A percentile compares a stretch with the other conserved stretches of the same genome.
phyloP scores from a whole-genome alignment of 1,284 basidiomycete genomes.

The Dichomitus squalens region DNA sequence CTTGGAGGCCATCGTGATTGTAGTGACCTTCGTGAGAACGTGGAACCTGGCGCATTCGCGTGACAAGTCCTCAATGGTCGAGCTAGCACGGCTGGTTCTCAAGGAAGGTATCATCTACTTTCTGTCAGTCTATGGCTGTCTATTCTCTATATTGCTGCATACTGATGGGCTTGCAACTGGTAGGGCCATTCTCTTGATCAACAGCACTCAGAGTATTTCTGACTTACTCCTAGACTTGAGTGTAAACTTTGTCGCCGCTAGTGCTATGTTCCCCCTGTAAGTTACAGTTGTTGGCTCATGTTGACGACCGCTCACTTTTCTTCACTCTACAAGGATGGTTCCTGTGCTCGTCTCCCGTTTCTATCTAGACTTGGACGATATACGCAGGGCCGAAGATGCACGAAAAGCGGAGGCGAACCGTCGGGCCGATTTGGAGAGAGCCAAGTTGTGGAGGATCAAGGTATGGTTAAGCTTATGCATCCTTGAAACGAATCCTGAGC shows the following conservation, averaged over 20 bases:
- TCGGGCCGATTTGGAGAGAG: background rate
- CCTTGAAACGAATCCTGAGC: background rate
- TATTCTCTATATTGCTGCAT: too few relatives aligned
- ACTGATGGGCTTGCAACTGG: background rate
- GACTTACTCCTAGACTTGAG: background rate
- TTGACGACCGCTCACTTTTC: background rate
- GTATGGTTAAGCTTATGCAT: background rate
- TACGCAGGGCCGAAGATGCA: background rate
- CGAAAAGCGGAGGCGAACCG: background rate
- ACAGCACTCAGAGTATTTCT: background rate
- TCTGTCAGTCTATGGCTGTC: background rate
- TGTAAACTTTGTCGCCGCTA: background rate
- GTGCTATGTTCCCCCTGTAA: conserved; percentile 4
- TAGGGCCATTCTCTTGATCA: conserved; percentile 5
- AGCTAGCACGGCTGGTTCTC: background rate
- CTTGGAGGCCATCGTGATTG: conserved; percentile 3
- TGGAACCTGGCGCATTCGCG: background rate
- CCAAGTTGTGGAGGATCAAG: background rate
- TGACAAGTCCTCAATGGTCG: background rate
- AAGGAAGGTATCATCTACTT: conserved; percentile 10
- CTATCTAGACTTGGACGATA: conserved; percentile 15
- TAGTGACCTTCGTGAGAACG: background rate
- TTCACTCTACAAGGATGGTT: background rate
- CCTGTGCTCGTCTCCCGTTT: conserved; percentile 19
- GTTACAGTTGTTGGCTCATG: background rate